These are phyloP conservation scores for Fusarium pseudoanthophilum DNA, from an alignment of 2,329 filamentous ascomycete species.

Conservation along the genomic window DNA sequence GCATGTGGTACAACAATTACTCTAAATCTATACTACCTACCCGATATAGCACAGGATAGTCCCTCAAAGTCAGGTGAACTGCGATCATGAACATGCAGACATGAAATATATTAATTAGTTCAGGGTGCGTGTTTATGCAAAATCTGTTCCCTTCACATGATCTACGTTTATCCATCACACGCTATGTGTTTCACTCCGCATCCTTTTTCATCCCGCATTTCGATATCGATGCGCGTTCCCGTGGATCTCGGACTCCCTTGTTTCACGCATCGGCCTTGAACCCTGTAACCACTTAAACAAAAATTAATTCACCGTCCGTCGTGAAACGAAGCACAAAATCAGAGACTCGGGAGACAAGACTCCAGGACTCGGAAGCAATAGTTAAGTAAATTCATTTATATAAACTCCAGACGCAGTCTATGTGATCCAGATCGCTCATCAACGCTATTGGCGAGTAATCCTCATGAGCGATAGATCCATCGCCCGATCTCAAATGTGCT, in stretches of 20 bases:
- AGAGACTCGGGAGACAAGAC: not conserved
- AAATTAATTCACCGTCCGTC: not conserved
- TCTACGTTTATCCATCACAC: slow-evolving; percentile 14
- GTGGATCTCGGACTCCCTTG: slow-evolving; percentile 25
- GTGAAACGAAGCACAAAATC: not conserved
- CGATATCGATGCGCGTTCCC: slow-evolving; percentile 16
- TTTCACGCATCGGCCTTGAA: slow-evolving; percentile 24
- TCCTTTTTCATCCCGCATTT: slow-evolving; percentile 37
- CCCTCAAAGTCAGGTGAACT: slow-evolving; percentile 18
- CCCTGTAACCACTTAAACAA: slow-evolving; percentile 18
- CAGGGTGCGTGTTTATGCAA: slow-evolving; percentile 26
- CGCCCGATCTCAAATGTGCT: slow-evolving; percentile 33
- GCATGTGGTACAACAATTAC: slow-evolving; percentile 7
- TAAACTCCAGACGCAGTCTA: slow-evolving; percentile 31
- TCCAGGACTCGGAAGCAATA: not conserved
- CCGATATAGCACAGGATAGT: not conserved
- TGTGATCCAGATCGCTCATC: slow-evolving; percentile 35
- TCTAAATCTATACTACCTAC: not conserved
- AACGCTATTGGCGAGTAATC: slow-evolving; percentile 25
- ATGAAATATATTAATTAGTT: slow-evolving; percentile 2
- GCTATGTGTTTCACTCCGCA: slow-evolving; percentile 15
- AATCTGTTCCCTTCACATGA: slow-evolving; percentile 24
- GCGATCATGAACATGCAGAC: not conserved
- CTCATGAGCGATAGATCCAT: slow-evolving; percentile 7
- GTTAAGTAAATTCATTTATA: not conserved